A percentile compares a stretch with the other conserved stretches of the same genome.
These are phyloP conservation scores for Rhizopogon vesiculosus DNA, from an alignment of 768 basidiomycete species.

Conservation along the genomic window DNA sequence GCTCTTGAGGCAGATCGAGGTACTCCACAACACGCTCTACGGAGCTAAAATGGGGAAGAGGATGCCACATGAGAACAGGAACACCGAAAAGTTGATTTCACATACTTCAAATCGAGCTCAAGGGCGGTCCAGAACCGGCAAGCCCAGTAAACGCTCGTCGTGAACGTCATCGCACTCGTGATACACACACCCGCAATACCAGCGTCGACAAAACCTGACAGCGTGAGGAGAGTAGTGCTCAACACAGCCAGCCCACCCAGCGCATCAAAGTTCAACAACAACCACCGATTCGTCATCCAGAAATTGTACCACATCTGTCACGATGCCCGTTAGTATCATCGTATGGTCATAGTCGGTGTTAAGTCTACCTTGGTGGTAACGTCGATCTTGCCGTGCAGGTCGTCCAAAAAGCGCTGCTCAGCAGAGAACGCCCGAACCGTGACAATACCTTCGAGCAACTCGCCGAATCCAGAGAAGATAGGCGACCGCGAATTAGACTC, in stretches of 20 bases:
- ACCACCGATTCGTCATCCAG: slow-evolving; percentile 90
- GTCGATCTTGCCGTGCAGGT: slow-evolving; percentile 70
- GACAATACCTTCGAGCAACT: slow-evolving; percentile 85
- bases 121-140: slow-evolving; percentile 51
- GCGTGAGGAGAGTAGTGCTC: slow-evolving; percentile 70
- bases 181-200: slow-evolving; percentile 73
- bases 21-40: slow-evolving; percentile 93
- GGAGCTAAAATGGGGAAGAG: slow-evolving; percentile 42
- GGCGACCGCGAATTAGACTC: slow-evolving; percentile 86
- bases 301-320: slow-evolving; percentile 76
- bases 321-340: background rate
- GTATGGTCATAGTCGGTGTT: background rate
- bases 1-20: slow-evolving; percentile 84
- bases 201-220: slow-evolving; percentile 54
- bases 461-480: slow-evolving; percentile 79
- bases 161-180: slow-evolving; percentile 66
- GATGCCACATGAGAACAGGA: background rate
- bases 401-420: slow-evolving; percentile 72
- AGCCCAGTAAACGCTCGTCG: slow-evolving; percentile 45
- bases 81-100: slow-evolving; percentile 2
- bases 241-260: slow-evolving; percentile 73
- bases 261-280: slow-evolving; percentile 77
- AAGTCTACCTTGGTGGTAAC: slow-evolving; percentile 62
- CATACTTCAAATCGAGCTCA: slow-evolving; percentile 73
- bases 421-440: slow-evolving; percentile 89